phyloP scores from a whole-genome alignment of 116 monocot species.

The Dioscorea cayenensis region DNA sequence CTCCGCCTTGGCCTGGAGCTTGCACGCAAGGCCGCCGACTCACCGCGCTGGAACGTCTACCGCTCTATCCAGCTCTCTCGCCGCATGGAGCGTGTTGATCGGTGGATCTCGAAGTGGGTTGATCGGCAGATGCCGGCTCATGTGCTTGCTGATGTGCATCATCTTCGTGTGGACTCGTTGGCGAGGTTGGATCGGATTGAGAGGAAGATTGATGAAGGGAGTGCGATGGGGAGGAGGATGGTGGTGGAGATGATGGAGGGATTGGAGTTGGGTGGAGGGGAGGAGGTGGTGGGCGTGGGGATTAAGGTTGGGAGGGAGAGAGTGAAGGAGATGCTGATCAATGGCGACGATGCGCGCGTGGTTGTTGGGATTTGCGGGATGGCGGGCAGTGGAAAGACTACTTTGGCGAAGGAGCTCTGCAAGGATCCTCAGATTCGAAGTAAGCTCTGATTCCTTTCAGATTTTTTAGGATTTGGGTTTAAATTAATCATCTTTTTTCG shows the following conservation, averaged over 20 bases:
- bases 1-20: slow-evolving; percentile 32
- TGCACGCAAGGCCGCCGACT: slow-evolving; percentile 24
- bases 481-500: background rate
- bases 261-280: slow-evolving; percentile 10
- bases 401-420: slow-evolving; percentile 39
- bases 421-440: slow-evolving; percentile 36
- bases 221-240: background rate
- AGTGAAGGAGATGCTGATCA: slow-evolving; percentile 41
- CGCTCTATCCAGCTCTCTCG: slow-evolving; percentile 31
- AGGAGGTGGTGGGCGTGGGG: slow-evolving; percentile 18
- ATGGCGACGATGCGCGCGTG: slow-evolving; percentile 2
- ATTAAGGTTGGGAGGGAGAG: slow-evolving; percentile 32
- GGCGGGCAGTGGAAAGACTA: slow-evolving; percentile 58
- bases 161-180: slow-evolving; percentile 25
- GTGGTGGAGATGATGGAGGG: slow-evolving; percentile 18
- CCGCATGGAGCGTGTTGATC: slow-evolving; percentile 37
- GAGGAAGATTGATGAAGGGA: background rate
- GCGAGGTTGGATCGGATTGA: slow-evolving; percentile 29
- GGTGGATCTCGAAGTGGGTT: slow-evolving; percentile 26
- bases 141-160: slow-evolving; percentile 38
- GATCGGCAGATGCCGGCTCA: slow-evolving; percentile 32
- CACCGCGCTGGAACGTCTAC: slow-evolving; percentile 48
- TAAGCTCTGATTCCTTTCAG: slow-evolving; percentile 9
- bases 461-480: background rate
- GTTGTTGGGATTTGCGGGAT: slow-evolving; percentile 57